phyloP scores from a whole-genome alignment of 2,329 filamentous ascomycete genomes.

The Trichoderma citrinoviride region DNA sequence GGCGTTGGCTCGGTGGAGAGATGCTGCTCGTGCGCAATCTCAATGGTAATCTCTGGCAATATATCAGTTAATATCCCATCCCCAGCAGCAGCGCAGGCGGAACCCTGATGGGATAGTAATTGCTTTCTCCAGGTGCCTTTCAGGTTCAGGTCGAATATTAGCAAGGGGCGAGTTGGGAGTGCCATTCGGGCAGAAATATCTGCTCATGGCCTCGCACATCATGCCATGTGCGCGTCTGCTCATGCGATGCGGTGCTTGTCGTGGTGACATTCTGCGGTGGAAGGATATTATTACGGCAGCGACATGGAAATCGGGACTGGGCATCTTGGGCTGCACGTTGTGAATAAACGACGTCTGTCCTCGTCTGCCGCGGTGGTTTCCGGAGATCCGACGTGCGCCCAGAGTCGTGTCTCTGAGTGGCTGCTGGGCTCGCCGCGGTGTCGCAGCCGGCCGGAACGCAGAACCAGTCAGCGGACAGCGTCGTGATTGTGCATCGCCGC shows the following conservation, averaged over 20 bases:
- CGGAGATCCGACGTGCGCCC: not conserved
- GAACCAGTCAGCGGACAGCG: slow-evolving; percentile 15
- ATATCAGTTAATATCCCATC: slow-evolving; percentile 16
- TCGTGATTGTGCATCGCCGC: slow-evolving; percentile 4
- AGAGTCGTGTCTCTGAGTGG: slow-evolving; percentile 7
- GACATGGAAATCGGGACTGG: not conserved
- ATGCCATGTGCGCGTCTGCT: slow-evolving; percentile 1
- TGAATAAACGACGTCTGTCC: not conserved
- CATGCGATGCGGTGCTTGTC: not conserved
- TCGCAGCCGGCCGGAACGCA: slow-evolving; percentile 11
- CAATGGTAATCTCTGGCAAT: slow-evolving; percentile 12
- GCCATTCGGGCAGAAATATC: not conserved
- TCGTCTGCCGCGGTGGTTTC: not conserved
- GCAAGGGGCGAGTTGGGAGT: not conserved
- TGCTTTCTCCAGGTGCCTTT: slow-evolving; percentile 7
- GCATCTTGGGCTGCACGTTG: not conserved
- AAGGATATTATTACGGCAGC: not conserved
- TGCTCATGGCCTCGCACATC: slow-evolving; percentile 1
- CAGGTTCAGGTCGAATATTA: slow-evolving; percentile 18
- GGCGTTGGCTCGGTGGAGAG: slow-evolving; percentile 4
- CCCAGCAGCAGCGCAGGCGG: slow-evolving; percentile 10
- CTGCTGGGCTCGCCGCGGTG: not conserved
- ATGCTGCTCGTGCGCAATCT: not conserved
- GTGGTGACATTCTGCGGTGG: not conserved
- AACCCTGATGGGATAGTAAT: not conserved